A percentile compares a stretch with the other conserved stretches of the same genome.
Conservation (phyloP, 352 stramenopile genomes). For the Phytophthora rubi region DNA sequence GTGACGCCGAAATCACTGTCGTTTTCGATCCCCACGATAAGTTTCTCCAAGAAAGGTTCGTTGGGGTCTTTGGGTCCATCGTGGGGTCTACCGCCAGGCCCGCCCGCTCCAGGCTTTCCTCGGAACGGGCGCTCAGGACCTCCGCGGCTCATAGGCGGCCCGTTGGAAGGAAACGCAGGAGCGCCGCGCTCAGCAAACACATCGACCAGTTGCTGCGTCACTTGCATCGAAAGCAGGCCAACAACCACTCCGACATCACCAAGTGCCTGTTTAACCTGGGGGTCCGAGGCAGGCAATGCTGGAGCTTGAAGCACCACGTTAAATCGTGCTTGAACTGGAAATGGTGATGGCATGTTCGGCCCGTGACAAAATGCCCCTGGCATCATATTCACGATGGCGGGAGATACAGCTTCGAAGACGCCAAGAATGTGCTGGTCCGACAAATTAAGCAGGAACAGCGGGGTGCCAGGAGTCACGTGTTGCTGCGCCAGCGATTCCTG, state of each 20-base stretch:
- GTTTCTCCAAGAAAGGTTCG: constrained; percentile 66
- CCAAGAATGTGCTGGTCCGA: constrained; percentile 85
- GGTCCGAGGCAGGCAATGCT: constrained; percentile 69
- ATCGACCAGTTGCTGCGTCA: constrained; percentile 76
- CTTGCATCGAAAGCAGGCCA: constrained; percentile 63
- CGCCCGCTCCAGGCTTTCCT: constrained; percentile 28
- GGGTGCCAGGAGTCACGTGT: constrained; percentile 74
- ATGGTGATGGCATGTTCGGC: constrained; percentile 59
- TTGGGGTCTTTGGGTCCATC: constrained; percentile 39
- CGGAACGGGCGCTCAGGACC: constrained; percentile 28
- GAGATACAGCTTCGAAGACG: constrained; percentile 85
- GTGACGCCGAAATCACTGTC: constrained; percentile 88
- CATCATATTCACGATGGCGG: constrained; percentile 77
- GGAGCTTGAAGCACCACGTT: constrained; percentile 73
- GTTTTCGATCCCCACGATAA: constrained; percentile 87
- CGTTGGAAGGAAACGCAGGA: constrained; percentile 52
- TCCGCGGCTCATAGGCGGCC: constrained; percentile 29
- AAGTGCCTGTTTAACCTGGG: constrained; percentile 73
- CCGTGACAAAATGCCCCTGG: constrained; percentile 75
- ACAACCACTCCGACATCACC: constrained; percentile 65
- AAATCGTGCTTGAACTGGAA: constrained; percentile 83
- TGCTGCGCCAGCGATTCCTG: constrained; percentile 69
- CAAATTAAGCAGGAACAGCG: constrained; percentile 88
- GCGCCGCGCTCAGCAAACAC: constrained; percentile 76
- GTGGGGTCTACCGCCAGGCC: constrained; percentile 14